These are phyloP conservation scores for Carex cristatella DNA, from an alignment of 176 grass and related monocot genomes.

Conservation along the genomic window DNA sequence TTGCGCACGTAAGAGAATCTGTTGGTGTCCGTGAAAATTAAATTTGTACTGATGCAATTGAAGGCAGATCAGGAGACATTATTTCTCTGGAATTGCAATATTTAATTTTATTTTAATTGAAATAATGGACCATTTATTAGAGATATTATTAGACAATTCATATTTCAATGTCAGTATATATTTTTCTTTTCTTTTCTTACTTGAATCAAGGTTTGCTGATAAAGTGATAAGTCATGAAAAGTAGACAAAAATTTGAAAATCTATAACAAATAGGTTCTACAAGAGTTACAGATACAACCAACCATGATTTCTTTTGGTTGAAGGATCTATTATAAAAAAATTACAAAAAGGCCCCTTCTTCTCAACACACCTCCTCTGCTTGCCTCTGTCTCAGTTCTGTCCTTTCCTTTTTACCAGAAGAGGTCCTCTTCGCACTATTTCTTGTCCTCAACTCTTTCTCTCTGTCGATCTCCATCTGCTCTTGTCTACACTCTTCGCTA, in stretches of 20 bases:
- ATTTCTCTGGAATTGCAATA: no score
- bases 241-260: neutral
- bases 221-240: neutral
- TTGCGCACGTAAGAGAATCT: slow-evolving; percentile 7
- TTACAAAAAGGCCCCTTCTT: neutral
- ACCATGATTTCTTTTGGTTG: slow-evolving; percentile 8
- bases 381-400: slow-evolving; percentile 6
- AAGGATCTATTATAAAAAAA: neutral
- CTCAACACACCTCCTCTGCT: slow-evolving; percentile 8
- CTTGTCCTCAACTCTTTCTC: slow-evolving; percentile 14
- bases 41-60: neutral
- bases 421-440: neutral
- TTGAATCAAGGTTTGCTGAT: neutral
- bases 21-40: neutral
- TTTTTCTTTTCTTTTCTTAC: no score
- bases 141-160: neutral
- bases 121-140: neutral
- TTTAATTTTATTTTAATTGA: neutral
- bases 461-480: slow-evolving; percentile 57
- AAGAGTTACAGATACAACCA: neutral
- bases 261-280: slow-evolving; percentile 11
- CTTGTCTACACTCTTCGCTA: slow-evolving; percentile 60
- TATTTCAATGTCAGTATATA: neutral
- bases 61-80: neutral
- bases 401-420: slow-evolving; percentile 2